Conservation (phyloP, 2,329 filamentous ascomycete genomes). For the Escovopsis weberi region DNA sequence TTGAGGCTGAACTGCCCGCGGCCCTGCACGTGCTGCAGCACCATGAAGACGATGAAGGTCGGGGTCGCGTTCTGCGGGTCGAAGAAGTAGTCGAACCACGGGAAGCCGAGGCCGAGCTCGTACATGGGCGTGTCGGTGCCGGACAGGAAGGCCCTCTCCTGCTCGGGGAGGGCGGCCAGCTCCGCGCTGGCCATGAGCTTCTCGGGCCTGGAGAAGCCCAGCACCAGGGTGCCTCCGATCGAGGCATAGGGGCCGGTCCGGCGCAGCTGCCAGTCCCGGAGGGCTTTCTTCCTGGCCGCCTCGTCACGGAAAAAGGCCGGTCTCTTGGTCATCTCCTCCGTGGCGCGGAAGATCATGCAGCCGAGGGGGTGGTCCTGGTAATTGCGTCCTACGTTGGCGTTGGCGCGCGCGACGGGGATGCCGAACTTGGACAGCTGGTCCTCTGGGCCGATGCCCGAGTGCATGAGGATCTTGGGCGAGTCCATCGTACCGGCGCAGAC, state of each 20-base stretch:
- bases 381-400: slow-evolving; percentile 24
- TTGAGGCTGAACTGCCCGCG: slow-evolving; percentile 36
- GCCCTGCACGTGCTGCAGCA: slow-evolving; percentile 30
- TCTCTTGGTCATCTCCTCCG: slow-evolving; percentile 26
- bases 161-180: slow-evolving; percentile 32
- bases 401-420: slow-evolving; percentile 21
- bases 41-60: neutral
- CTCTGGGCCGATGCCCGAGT: slow-evolving; percentile 25
- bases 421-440: slow-evolving; percentile 18
- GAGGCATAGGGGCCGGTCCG: slow-evolving; percentile 25
- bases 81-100: slow-evolving; percentile 28
- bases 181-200: slow-evolving; percentile 26
- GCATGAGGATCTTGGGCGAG: slow-evolving; percentile 29
- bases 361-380: slow-evolving; percentile 26
- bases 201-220: slow-evolving; percentile 31
- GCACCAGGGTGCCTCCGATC: slow-evolving; percentile 22
- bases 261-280: slow-evolving; percentile 32
- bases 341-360: slow-evolving; percentile 23
- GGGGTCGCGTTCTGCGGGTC: neutral
- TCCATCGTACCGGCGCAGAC: slow-evolving; percentile 28
- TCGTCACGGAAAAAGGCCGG: slow-evolving; percentile 28
- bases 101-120: slow-evolving; percentile 36
- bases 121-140: slow-evolving; percentile 40
- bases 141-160: slow-evolving; percentile 28
- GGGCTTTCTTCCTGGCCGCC: slow-evolving; percentile 18